Conservation (phyloP, 177 flowering plant genomes). For the Vitis hybrid region DNA sequence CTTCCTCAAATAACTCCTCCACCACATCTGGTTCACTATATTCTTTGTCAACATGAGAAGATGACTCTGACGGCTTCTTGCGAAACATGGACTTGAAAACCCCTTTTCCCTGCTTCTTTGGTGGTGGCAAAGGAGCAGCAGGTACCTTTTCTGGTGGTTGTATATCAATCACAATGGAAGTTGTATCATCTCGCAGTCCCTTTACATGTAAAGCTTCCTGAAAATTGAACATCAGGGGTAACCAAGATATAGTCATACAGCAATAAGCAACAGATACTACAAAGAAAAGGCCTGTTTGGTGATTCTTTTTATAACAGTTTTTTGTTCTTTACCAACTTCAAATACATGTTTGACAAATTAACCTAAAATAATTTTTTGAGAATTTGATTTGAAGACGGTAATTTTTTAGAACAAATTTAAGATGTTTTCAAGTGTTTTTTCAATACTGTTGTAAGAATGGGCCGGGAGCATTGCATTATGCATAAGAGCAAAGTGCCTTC, state of each 20-base stretch:
- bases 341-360: too few species aligned
- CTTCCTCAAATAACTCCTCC: slow-evolving; percentile 91
- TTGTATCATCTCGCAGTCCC: slow-evolving; percentile 97
- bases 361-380: too few species aligned
- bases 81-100: slow-evolving; percentile 86
- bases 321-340: too few species aligned
- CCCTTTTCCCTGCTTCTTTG: slow-evolving; percentile 79
- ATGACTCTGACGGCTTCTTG: slow-evolving; percentile 61
- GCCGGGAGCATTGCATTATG: too few species aligned
- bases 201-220: slow-evolving; percentile 82
- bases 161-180: slow-evolving; percentile 91
- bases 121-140: slow-evolving; percentile 58
- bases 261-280: not conserved
- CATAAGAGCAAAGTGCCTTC: too few species aligned
- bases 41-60: slow-evolving; percentile 56
- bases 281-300: too few species aligned
- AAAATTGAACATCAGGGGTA: slow-evolving; percentile 15
- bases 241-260: not conserved
- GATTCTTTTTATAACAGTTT: too few species aligned
- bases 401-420: too few species aligned
- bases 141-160: slow-evolving; percentile 63
- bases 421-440: too few species aligned
- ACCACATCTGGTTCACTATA: slow-evolving; percentile 72
- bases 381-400: too few species aligned
- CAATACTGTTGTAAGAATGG: too few species aligned